Evolutionary conservation across 306 rosid species (phyloP).

Genomic region (Citrullus colocynthis): DNA sequence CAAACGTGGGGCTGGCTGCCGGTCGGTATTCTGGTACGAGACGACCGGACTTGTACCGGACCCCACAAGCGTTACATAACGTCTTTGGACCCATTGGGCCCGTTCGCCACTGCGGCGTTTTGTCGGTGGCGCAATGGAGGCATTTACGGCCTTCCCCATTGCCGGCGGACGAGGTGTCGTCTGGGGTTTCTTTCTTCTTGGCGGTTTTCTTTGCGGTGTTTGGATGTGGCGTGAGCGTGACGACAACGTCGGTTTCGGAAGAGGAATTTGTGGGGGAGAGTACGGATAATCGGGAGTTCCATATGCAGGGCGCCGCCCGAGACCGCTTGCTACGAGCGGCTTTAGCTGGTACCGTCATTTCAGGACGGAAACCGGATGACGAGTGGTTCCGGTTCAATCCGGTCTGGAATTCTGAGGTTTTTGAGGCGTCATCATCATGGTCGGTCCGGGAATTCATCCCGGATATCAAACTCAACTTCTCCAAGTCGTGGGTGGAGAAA

Average conservation of each 20-base stretch:
- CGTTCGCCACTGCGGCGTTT: slow-evolving; percentile 90
- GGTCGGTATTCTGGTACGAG: slow-evolving; percentile 88
- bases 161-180: slow-evolving; percentile 2
- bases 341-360: slow-evolving; percentile 57
- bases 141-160: slow-evolving; percentile 54
- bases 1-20: slow-evolving; percentile 83
- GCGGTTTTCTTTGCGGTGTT: slow-evolving; percentile 21
- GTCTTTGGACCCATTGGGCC: slow-evolving; percentile 89
- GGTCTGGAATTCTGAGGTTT: slow-evolving; percentile 19
- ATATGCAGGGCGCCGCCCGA: slow-evolving; percentile 65
- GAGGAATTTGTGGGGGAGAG: slow-evolving; percentile 32
- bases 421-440: slow-evolving; percentile 9
- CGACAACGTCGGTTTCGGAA: slow-evolving; percentile 16
- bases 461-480: slow-evolving; percentile 62
- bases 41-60: slow-evolving; percentile 73
- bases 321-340: slow-evolving; percentile 91
- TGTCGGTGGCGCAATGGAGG: slow-evolving; percentile 80
- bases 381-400: slow-evolving; percentile 16
- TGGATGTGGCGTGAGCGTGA: slow-evolving; percentile 13
- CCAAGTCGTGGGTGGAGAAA: slow-evolving; percentile 68
- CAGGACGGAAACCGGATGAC: slow-evolving; percentile 24
- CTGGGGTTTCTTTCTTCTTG: slow-evolving; percentile 41
- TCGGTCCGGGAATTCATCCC: slow-evolving; percentile 36
- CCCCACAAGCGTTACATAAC: slow-evolving; percentile 78
- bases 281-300: slow-evolving; percentile 64